A percentile compares a stretch with the other conserved stretches of the same genome.
phyloP scores from a whole-genome alignment of 2,329 filamentous ascomycete genomes.

The Gremmenia infestans region DNA sequence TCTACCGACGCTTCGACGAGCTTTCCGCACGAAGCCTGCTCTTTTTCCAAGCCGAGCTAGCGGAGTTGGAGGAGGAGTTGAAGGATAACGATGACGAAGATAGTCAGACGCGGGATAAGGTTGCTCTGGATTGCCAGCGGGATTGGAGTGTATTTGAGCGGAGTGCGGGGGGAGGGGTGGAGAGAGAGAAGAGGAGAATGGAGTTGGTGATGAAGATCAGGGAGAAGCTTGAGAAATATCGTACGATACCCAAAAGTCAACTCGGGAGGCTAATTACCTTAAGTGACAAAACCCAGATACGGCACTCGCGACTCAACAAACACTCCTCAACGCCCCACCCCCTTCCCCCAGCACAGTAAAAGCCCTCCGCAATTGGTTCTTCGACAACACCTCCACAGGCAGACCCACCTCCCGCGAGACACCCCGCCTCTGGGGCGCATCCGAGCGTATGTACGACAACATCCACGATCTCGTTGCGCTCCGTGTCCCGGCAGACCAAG shows the following conservation, averaged over 20 bases:
- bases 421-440: constrained; percentile 23
- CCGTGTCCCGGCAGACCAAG: constrained; percentile 21
- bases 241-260: constrained; percentile 1
- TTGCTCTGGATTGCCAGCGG: constrained; percentile 6
- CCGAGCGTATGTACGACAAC: constrained; percentile 12
- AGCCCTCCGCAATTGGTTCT: constrained; percentile 21
- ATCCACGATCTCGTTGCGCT: constrained; percentile 26
- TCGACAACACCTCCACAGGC: background rate
- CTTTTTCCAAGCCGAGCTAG: constrained; percentile 17
- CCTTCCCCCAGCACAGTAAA: constrained; percentile 15
- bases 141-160: constrained; percentile 13
- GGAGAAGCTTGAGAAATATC: constrained; percentile 15
- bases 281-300: constrained; percentile 3
- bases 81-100: constrained; percentile 13
- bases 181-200: constrained; percentile 7
- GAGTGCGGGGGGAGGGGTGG: background rate
- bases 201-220: constrained; percentile 13
- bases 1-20: constrained; percentile 20
- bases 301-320: constrained; percentile 15
- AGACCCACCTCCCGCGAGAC: background rate
- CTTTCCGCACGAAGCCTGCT: constrained; percentile 20
- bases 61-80: constrained; percentile 14
- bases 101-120: background rate
- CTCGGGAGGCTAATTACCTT: too few relatives aligned
- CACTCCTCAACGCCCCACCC: constrained; percentile 10